Conservation (phyloP, 2,329 filamentous ascomycete species). For the Raffaelea arxii region DNA sequence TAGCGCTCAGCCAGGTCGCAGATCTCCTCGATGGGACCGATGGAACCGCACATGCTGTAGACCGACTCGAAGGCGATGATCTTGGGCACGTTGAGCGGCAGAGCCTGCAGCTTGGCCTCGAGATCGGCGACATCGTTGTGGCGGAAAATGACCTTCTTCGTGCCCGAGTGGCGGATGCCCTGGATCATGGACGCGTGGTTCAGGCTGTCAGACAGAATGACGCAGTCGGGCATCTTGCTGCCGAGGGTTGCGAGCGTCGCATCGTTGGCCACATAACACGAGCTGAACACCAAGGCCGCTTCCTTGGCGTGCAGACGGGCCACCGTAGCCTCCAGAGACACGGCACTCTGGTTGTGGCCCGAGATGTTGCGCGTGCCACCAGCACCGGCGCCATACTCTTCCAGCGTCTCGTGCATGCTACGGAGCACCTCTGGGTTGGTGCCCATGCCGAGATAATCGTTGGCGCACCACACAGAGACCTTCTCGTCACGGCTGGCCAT, state of each 20-base stretch:
- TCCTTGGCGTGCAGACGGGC: slow-evolving; percentile 90
- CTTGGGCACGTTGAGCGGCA: slow-evolving; percentile 80
- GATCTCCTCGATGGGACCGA: slow-evolving; percentile 91
- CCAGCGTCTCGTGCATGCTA: slow-evolving; percentile 88
- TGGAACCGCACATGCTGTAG: slow-evolving; percentile 98
- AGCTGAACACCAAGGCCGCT: slow-evolving; percentile 86
- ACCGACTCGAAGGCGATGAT: slow-evolving; percentile 99
- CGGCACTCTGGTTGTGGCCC: slow-evolving; percentile 90
- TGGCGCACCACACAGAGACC: slow-evolving; percentile 98
- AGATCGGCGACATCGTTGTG: slow-evolving; percentile 94
- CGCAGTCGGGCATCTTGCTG: slow-evolving; percentile 90
- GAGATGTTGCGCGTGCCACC: slow-evolving; percentile 97
- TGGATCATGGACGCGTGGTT: slow-evolving; percentile 99
- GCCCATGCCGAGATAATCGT: slow-evolving; percentile 98
- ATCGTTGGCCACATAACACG: slow-evolving; percentile 97
- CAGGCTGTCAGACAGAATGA: slow-evolving; percentile 93
- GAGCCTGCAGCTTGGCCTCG: slow-evolving; percentile 80
- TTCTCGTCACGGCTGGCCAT: slow-evolving; percentile 73
- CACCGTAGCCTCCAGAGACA: slow-evolving; percentile 70
- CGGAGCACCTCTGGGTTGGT: slow-evolving; percentile 78
- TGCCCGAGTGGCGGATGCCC: slow-evolving; percentile 92
- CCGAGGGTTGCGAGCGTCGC: slow-evolving; percentile 94
- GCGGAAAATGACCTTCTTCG: slow-evolving; percentile 97
- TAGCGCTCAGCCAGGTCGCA: slow-evolving; percentile 97
- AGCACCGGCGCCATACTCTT: slow-evolving; percentile 89